Evolutionary conservation across 2,329 filamentous ascomycete species (phyloP).

Genomic region (Trichoderma koningiopsis): DNA sequence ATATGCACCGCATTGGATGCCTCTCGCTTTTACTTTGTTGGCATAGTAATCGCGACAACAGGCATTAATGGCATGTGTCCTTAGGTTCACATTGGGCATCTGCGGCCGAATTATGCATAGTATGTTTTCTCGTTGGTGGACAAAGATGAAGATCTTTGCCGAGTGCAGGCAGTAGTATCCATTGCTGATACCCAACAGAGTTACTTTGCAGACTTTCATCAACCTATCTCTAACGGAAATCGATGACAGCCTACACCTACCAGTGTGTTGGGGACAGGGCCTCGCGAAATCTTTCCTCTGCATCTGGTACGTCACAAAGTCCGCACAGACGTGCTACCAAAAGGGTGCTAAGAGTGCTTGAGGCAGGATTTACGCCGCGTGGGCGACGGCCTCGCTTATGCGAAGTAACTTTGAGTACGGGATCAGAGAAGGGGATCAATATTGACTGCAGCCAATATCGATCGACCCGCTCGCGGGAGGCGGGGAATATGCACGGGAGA

Average conservation of each 20-base stretch:
- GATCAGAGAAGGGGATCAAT: neutral
- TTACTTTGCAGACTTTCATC: neutral
- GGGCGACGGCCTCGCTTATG: neutral
- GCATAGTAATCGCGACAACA: neutral
- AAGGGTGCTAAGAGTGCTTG: neutral
- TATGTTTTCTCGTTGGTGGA: neutral
- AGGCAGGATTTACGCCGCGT: constrained; percentile 8
- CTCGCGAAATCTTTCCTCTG: neutral
- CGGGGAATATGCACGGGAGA: constrained; percentile 21
- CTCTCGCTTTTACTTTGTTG: neutral
- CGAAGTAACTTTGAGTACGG: neutral
- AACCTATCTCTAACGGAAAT: neutral
- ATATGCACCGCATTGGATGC: neutral
- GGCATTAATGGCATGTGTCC: neutral
- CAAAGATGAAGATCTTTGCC: neutral
- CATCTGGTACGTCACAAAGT: neutral
- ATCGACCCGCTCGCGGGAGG: constrained; percentile 23
- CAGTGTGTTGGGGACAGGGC: neutral
- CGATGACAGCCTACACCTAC: neutral
- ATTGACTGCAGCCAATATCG: constrained; percentile 20
- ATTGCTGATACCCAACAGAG: neutral
- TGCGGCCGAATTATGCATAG: neutral
- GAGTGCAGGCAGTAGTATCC: neutral
- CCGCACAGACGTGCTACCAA: neutral
- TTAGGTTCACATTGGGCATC: neutral